Percentiles rank a stretch among this genome's conserved stretches.
Conservation (phyloP, 371 early-diverging fungal genomes). For the Apophysomyces trapeziformis region DNA sequence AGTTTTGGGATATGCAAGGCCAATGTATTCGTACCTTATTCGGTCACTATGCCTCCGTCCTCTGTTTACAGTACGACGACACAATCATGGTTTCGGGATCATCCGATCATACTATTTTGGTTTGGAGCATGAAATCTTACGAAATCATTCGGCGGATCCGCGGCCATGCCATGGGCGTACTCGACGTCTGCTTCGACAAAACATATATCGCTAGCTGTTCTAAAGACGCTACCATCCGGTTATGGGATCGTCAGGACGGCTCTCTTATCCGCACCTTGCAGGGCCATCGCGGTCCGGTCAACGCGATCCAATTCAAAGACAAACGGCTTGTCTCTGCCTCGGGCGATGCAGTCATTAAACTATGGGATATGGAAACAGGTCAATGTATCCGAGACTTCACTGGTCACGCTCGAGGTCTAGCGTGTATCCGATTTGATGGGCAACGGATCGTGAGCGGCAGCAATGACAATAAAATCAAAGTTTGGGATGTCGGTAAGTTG, state of each 20-base stretch:
- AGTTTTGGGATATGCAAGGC: conserved; percentile 77
- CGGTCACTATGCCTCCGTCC: conserved; percentile 89
- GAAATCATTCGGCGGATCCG: conserved; percentile 46
- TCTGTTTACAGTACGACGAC: conserved; percentile 88
- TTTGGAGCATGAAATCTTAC: conserved; percentile 79
- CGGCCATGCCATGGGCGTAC: conserved; percentile 78
- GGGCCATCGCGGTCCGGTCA: conserved; percentile 90
- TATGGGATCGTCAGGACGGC: conserved; percentile 74
- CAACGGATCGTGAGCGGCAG: conserved; percentile 88
- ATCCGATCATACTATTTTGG: conserved; percentile 83
- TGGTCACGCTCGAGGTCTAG: conserved; percentile 85
- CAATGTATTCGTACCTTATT: conserved; percentile 69
- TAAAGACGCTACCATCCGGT: conserved; percentile 88
- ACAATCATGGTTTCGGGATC: conserved; percentile 87
- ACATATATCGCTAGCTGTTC: conserved; percentile 83
- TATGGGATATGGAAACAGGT: conserved; percentile 85
- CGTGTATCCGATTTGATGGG: conserved; percentile 93
- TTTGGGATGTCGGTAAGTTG: conserved; percentile 82
- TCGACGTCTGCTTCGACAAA: conserved; percentile 81
- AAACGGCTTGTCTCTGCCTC: conserved; percentile 81
- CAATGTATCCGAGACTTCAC: conserved; percentile 64
- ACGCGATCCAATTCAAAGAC: conserved; percentile 78
- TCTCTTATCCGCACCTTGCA: conserved; percentile 60
- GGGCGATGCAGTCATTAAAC: conserved; percentile 82
- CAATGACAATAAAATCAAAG: conserved; percentile 90